Evolutionary conservation across 352 stramenopile genomes (phyloP).

Genomic region (Globisporangium radiosum): DNA sequence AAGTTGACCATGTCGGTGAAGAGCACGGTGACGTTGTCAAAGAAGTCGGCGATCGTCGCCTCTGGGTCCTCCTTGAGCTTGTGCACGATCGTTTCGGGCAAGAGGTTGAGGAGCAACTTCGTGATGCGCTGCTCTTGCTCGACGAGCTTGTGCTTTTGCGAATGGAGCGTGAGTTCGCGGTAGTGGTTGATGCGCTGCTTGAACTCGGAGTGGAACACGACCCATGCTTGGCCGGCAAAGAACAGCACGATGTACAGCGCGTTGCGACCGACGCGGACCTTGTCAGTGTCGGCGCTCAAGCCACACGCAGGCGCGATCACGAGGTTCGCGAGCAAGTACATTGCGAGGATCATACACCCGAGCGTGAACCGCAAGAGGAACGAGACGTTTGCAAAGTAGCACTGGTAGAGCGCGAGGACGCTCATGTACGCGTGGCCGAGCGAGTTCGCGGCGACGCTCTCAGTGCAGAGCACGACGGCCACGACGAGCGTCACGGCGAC

Average conservation of each 20-base stretch:
- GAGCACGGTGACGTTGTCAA: conserved; percentile 79
- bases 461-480: conserved; percentile 49
- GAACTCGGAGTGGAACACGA: conserved; percentile 83
- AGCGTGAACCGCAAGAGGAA: conserved; percentile 55
- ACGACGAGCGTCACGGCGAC: conserved; percentile 51
- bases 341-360: conserved; percentile 51
- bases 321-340: conserved; percentile 64
- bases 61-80: conserved; percentile 78
- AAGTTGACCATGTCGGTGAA: conserved; percentile 88
- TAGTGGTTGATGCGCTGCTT: conserved; percentile 87
- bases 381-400: conserved; percentile 77
- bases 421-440: conserved; percentile 75
- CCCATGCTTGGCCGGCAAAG: conserved; percentile 67
- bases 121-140: conserved; percentile 76
- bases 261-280: conserved; percentile 53
- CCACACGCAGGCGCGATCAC: conserved; percentile 38
- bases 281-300: conserved; percentile 33
- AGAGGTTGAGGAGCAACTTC: conserved; percentile 68
- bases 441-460: conserved; percentile 63
- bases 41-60: conserved; percentile 78
- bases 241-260: conserved; percentile 82
- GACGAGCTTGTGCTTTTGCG: conserved; percentile 78
- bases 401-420: conserved; percentile 73
- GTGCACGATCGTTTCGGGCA: conserved; percentile 81
- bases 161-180: conserved; percentile 74